phyloP scores from a whole-genome alignment of 805 yeast genomes.

The Clavispora carvajalis region DNA sequence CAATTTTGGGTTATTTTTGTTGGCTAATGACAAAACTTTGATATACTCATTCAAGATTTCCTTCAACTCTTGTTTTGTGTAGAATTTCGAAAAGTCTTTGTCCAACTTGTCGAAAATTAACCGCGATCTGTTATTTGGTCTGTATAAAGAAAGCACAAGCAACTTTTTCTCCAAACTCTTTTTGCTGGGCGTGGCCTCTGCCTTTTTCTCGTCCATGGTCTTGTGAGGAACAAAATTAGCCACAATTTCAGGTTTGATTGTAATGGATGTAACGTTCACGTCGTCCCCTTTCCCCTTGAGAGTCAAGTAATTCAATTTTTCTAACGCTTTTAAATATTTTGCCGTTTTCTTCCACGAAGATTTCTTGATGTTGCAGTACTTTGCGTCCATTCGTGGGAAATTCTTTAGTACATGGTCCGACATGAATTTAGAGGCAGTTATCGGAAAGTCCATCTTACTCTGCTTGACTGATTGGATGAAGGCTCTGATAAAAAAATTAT shows the following conservation, averaged over 20 bases:
- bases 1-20: constrained; percentile 46
- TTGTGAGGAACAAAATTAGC: constrained; percentile 64
- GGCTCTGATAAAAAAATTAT: constrained; percentile 68
- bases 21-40: constrained; percentile 43
- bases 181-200: constrained; percentile 19
- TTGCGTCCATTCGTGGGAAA: constrained; percentile 60
- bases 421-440: constrained; percentile 70
- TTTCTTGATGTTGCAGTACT: constrained; percentile 59
- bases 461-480: constrained; percentile 63
- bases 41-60: constrained; percentile 53
- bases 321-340: constrained; percentile 82
- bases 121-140: constrained; percentile 49
- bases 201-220: constrained; percentile 19
- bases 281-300: constrained; percentile 86
- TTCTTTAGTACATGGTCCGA: constrained; percentile 63
- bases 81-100: constrained; percentile 35
- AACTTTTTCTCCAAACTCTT: constrained; percentile 22
- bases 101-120: constrained; percentile 42
- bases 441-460: constrained; percentile 56
- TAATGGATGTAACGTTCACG: constrained; percentile 39
- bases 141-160: constrained; percentile 41
- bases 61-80: constrained; percentile 52
- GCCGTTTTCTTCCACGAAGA: constrained; percentile 88
- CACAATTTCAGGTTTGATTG: constrained; percentile 30
- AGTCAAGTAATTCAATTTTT: constrained; percentile 62